Evolutionary conservation across 768 basidiomycete species (phyloP).

Genomic region (Rhodotorula kratochvilovae): DNA sequence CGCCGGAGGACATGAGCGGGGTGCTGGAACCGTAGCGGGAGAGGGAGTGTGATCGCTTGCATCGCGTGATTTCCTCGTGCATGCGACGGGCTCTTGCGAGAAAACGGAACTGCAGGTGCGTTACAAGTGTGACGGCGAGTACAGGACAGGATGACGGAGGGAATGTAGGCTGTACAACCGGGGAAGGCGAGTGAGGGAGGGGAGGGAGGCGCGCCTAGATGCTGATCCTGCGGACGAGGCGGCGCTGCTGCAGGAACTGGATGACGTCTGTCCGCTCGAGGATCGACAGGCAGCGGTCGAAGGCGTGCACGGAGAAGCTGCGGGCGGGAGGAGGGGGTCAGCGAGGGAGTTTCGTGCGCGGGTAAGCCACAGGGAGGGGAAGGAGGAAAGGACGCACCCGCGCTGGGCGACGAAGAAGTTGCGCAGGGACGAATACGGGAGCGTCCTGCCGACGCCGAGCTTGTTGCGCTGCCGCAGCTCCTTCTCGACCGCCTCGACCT

Average conservation of each 20-base stretch:
- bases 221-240: constrained; percentile 37
- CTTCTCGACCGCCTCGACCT: constrained; percentile 69
- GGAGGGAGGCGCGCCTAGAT: constrained; percentile 1
- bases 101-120: not conserved
- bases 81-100: no score
- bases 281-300: constrained; percentile 84
- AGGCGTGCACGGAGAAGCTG: constrained; percentile 41
- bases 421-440: constrained; percentile 87
- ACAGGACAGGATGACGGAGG: not conserved
- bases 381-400: constrained; percentile 55
- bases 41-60: not conserved
- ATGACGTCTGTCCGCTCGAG: constrained; percentile 95
- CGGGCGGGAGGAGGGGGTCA: no score
- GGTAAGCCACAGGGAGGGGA: not conserved
- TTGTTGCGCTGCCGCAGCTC: constrained; percentile 58
- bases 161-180: not conserved
- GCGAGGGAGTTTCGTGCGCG: no score
- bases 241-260: constrained; percentile 55
- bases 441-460: constrained; percentile 91
- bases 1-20: not conserved
- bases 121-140: not conserved
- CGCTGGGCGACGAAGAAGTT: constrained; percentile 91
- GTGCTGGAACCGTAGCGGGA: not conserved
- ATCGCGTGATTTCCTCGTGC: no score
- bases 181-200: not conserved